Base-by-base conservation (phyloP, 2,329 filamentous ascomycete species). In the Hortaea sp. region DNA sequence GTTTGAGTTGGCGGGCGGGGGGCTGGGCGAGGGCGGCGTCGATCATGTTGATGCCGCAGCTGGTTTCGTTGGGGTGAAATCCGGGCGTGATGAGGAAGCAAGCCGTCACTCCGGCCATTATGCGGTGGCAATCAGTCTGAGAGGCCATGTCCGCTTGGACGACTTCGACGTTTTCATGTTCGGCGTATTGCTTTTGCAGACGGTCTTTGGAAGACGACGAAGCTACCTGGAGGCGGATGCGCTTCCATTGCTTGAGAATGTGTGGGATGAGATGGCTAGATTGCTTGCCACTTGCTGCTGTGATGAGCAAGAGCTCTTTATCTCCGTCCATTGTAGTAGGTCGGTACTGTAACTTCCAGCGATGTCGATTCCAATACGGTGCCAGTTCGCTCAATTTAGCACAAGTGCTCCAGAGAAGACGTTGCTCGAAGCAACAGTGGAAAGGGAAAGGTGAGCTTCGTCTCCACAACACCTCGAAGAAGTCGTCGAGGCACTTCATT, bases 281-380 rank as follows among this genome's bases (percentile, higher is more conserved):
- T 53, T 69, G 66, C 43, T 66, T 67, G 40, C 66, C 66, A 20
- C 58, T 59, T 5, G 67, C 64, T 44, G 59, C 65, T 34, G 65
- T 68, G 28, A 70, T 49, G 29, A 67, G 59, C 29, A 70, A 50
- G 32, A 66, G 39, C 38, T 67, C 62, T 20, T 58, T 60, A 7
- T 52, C 47, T 20, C 20, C 20, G 20, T 20, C 20, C 20, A 20
- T 20, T 20, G 20, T 20, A 20, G 20, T 20, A 20, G 20, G 20
- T 20, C 20, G 20, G 20, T 20, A 20, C 20, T 20, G 20, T 20
- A 4, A 20, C 20, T 20, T 20, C 20, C 20, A 20, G 20, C 20
- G 20, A 20, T 4, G 4, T 20, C 20, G 20, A 20, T 20, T 20
- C 20, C 20, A 20, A 20, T 20, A 20, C 20, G 20, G 20, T 20